phyloP scores from a whole-genome alignment of 2,329 filamentous ascomycete genomes.

The Cercospora beticola region DNA sequence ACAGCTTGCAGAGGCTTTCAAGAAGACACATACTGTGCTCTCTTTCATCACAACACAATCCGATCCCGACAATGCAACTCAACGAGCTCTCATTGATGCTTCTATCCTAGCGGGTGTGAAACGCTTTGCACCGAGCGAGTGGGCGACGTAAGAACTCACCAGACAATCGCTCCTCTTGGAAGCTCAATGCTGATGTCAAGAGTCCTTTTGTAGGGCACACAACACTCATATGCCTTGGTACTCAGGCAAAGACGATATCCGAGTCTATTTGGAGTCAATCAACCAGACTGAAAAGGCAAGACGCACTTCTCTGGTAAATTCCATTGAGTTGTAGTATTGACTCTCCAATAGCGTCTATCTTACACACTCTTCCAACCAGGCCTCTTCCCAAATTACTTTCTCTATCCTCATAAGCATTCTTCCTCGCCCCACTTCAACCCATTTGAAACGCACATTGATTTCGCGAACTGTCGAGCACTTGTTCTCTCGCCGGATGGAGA shows the following conservation, averaged over 20 bases:
- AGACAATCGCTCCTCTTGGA: no score
- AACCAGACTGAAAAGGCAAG: not conserved
- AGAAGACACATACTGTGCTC: not conserved
- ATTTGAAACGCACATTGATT: not conserved
- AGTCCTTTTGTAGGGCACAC: not conserved
- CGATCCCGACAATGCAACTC: not conserved
- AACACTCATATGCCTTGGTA: not conserved
- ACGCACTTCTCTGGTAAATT: no score
- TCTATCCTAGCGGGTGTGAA: not conserved
- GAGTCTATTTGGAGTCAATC: not conserved
- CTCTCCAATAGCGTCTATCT: not conserved
- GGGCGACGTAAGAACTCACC: not conserved
- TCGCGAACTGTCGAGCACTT: not conserved
- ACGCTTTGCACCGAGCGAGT: not conserved
- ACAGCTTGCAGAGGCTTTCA: not conserved
- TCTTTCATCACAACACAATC: not conserved
- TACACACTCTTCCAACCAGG: not conserved
- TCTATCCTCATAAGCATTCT: not conserved
- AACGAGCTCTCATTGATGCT: not conserved
- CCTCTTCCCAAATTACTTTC: not conserved
- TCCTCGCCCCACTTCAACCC: not conserved
- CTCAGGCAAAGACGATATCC: not conserved
- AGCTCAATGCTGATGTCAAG: not conserved
- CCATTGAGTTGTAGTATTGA: not conserved
- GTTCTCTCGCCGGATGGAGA: not conserved